Evolutionary conservation across 371 early-diverging fungal species (phyloP), one percentile per base, ranked within the genome.

Genomic region (Rhizomucor miehei): DNA sequence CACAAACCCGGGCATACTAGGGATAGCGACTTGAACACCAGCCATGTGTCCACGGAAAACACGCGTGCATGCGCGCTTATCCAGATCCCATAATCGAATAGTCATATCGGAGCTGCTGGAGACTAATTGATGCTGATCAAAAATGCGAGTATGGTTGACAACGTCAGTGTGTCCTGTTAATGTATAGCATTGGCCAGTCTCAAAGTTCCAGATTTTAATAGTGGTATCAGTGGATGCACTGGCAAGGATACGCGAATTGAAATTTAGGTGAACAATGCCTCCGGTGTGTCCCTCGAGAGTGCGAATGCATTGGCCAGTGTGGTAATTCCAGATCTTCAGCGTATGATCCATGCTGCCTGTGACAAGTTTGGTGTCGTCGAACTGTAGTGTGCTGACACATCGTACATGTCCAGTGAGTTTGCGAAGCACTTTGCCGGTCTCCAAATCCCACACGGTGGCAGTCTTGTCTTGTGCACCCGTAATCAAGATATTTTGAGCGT

Each of bases 301-400:
- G 41, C 94, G 89, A 39, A 98, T 83, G 53, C 91, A 89, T 40
- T 87, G 76, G 44, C 95, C 98, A 4, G 88, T 91, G 51, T 89
- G 88, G 59, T 95, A 91, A 67, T 97, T 93, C 99, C 99, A 99
- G 55, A 99, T 89, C 56, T 89, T 76, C n/a, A 99, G 83, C 0
- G 95, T 96, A 39, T 90, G 85, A 60, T 99, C 99, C 67, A 89
- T 83, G 1, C 93, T 92, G n/a, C 91, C 93, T 12, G 92, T 88
- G 16, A 93, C 87, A 14, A 92, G 73, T 59, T 89, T 91, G 56
- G 84, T 80, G 43, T 87, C 86, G 62, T 91, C 91, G 59, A 92
- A 91, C 58, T 91, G 94, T 2, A 98, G 81, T 0, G 89, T 88
- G 2, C 91, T 82, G 13, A 99, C 89, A 13, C 85, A 82, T 6